Conservation (phyloP, 116 monocot species). For the Papilionanthe hybrid region DNA sequence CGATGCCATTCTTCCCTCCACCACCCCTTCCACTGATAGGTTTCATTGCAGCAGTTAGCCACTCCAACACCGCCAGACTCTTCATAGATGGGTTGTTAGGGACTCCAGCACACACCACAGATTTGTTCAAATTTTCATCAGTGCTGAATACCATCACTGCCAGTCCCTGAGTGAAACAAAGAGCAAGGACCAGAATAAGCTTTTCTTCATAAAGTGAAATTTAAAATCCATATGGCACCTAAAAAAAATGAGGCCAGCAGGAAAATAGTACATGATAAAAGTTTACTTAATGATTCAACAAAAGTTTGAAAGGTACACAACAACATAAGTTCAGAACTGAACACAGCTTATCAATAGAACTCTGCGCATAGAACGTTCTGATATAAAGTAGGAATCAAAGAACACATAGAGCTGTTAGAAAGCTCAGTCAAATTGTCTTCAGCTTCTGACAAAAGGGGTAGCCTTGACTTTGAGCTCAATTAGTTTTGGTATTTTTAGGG, state of each 20-base stretch:
- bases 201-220: neutral
- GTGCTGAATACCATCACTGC: constrained; percentile 83
- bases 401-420: no score
- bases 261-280: no score
- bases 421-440: no score
- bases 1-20: constrained; percentile 89
- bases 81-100: constrained; percentile 46
- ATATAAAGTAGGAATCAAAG: no score
- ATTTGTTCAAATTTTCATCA: constrained; percentile 72
- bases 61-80: constrained; percentile 46
- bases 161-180: constrained; percentile 41
- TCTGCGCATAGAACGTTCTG: no score
- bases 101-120: constrained; percentile 75
- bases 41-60: constrained; percentile 63
- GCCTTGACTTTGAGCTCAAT: no score
- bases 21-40: constrained; percentile 90
- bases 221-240: neutral
- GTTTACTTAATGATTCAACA: neutral
- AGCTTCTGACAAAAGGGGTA: no score
- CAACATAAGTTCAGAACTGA: neutral
- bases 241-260: neutral
- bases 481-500: no score
- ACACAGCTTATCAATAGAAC: neutral
- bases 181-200: neutral
- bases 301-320: neutral